Conservation (phyloP, 164 flowering plant genomes). For the Protea cynaroides region DNA sequence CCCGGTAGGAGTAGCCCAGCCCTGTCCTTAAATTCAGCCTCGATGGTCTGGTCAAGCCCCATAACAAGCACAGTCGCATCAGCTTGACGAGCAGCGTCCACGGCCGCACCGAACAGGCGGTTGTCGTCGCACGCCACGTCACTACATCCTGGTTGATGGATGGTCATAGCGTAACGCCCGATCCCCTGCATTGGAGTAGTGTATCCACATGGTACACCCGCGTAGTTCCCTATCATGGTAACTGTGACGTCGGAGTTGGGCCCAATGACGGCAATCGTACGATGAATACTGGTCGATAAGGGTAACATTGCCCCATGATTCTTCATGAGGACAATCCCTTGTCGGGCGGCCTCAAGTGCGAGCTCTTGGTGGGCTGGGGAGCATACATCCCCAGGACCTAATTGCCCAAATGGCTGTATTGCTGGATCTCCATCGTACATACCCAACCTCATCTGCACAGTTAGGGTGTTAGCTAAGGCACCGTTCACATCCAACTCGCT, state of each 20-base stretch:
- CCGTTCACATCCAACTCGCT: conserved; percentile 44
- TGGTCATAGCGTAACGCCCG: conserved; percentile 39
- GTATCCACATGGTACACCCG: conserved; percentile 81
- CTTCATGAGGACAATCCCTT: conserved; percentile 83
- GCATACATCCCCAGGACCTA: conserved; percentile 68
- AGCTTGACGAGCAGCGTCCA: conserved; percentile 56
- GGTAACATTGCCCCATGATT: conserved; percentile 58
- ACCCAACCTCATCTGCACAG: conserved; percentile 89
- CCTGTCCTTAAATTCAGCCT: conserved; percentile 74
- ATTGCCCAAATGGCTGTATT: conserved; percentile 47
- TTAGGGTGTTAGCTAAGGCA: conserved; percentile 58
- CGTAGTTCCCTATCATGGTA: conserved; percentile 89
- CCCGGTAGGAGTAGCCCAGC: conserved; percentile 69
- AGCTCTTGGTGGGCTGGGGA: conserved; percentile 55
- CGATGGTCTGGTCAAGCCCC: conserved; percentile 90
- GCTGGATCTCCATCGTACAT: conserved; percentile 83
- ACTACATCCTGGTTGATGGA: conserved; percentile 60
- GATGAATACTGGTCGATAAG: conserved; percentile 39
- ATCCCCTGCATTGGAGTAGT: conserved; percentile 74
- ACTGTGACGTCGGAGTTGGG: conserved; percentile 70
- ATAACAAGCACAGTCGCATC: conserved; percentile 78
- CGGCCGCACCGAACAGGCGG: conserved; percentile 44
- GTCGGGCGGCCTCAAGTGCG: conserved; percentile 85
- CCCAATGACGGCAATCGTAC: conserved; percentile 73
- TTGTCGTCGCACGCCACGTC: conserved; percentile 47